Percentiles rank a stretch among this genome's conserved stretches.
phyloP scores from a whole-genome alignment of 2,329 filamentous ascomycete species.

The Fusarium liriodendri region DNA sequence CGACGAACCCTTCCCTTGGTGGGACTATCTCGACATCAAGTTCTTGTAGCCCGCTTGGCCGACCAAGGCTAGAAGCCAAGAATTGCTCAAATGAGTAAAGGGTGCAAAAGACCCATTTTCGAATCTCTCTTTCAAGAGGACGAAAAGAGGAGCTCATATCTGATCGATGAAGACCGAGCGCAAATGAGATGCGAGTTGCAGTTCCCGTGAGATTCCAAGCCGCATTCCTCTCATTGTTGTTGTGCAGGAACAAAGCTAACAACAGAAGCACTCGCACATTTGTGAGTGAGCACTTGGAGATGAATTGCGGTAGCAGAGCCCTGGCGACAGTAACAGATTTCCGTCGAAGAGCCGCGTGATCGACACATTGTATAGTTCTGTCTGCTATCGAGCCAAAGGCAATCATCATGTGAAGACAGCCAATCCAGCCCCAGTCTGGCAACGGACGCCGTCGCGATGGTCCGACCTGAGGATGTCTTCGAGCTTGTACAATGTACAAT shows the following conservation, averaged over 20 bases:
- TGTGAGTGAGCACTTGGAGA: conserved; percentile 29
- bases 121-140: conserved; percentile 48
- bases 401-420: conserved; percentile 52
- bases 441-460: conserved; percentile 15
- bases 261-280: conserved; percentile 29
- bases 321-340: conserved; percentile 22
- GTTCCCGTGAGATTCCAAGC: conserved; percentile 50
- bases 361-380: conserved; percentile 35
- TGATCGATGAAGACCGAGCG: conserved; percentile 46
- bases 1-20: conserved; percentile 44
- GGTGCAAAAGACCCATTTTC: conserved; percentile 52
- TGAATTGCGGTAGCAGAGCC: conserved; percentile 23
- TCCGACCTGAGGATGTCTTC: conserved; percentile 1
- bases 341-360: conserved; percentile 43
- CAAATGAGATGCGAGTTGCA: conserved; percentile 47
- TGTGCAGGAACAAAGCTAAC: conserved; percentile 49
- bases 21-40: conserved; percentile 49
- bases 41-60: conserved; percentile 50
- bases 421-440: conserved; percentile 50
- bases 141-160: conserved; percentile 47
- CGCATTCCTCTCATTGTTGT: conserved; percentile 53
- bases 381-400: conserved; percentile 50
- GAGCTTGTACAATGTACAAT: conserved; percentile 39
- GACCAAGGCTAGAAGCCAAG: conserved; percentile 49
- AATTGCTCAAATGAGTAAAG: conserved; percentile 52